These are phyloP conservation scores for Beauveria brongniartii DNA, from an alignment of 2,329 filamentous ascomycete genomes.

Conservation along the genomic window DNA sequence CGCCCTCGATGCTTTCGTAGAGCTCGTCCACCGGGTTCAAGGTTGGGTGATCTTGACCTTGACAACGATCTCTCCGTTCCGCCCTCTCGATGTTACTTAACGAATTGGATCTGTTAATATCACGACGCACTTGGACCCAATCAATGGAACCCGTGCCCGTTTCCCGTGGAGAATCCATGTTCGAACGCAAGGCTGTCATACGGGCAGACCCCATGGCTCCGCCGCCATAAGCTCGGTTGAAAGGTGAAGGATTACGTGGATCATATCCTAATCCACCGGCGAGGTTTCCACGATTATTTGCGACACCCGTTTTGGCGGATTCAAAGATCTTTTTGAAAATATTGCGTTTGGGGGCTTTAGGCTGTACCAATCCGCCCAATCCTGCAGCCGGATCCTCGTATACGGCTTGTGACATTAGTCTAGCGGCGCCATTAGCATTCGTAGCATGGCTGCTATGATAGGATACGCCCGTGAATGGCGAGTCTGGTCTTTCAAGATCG, in stretches of 20 bases:
- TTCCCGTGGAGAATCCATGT: slow-evolving; percentile 53
- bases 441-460: slow-evolving; percentile 86
- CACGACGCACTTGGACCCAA: slow-evolving; percentile 95
- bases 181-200: slow-evolving; percentile 27
- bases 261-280: slow-evolving; percentile 45
- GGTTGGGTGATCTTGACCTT: slow-evolving; percentile 88
- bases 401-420: slow-evolving; percentile 59
- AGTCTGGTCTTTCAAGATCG: slow-evolving; percentile 49
- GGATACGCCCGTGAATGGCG: slow-evolving; percentile 68
- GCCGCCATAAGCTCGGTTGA: slow-evolving; percentile 26
- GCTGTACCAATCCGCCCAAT: slow-evolving; percentile 69
- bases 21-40: slow-evolving; percentile 86
- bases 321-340: slow-evolving; percentile 96
- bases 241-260: slow-evolving; percentile 34
- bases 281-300: slow-evolving; percentile 79
- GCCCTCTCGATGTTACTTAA: slow-evolving; percentile 79
- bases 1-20: slow-evolving; percentile 75
- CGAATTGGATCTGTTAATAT: slow-evolving; percentile 92
- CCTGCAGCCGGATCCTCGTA: slow-evolving; percentile 58
- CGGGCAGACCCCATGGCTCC: slow-evolving; percentile 24
- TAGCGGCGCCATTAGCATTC: slow-evolving; percentile 31
- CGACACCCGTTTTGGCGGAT: slow-evolving; percentile 87
- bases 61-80: slow-evolving; percentile 80
- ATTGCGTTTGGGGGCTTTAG: slow-evolving; percentile 73
- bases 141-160: slow-evolving; percentile 55